Evolutionary conservation across 805 yeast genomes (phyloP), one percentile per base, ranked within the genome.

Genomic region (Candida insectorum): DNA sequence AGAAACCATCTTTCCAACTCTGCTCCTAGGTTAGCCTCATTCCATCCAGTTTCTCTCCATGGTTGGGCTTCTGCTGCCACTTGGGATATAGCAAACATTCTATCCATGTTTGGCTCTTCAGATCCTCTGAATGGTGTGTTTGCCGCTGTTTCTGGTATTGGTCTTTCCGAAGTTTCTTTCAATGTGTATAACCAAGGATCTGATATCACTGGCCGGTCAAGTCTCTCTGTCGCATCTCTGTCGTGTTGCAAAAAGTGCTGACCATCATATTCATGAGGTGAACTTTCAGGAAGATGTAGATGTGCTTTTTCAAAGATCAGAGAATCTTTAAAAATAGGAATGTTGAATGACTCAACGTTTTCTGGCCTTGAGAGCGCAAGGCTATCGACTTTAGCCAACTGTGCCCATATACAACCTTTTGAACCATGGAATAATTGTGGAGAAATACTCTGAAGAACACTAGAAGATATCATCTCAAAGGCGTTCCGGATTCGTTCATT

Each of bases 1-100:
- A 41, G 35, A 19, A 41, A 41, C 45, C 45, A 41, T 12, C 45
- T 18, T 18, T 41, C 45, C n/a, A 41, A 26, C 19, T 41, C 45
- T 6, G 45, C 45, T 1, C 39, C 45, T 14, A 41, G 24, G 24
- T 26, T 30, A 6, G 24, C 19, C 19, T 34, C 41, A 9, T 41
- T 26, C 35, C 34, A 39, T 5, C 26, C 26, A 11, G 30, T 31
- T 10, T 30, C 34, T 11, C 29, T 26, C n/a, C 27, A 24, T 10
- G 39, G 39, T 10, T 34, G 33, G 9, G 41, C 34, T 15, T 25
- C 33, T 10, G 34, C 35, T 13, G 34, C 33, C 10, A 30, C 33
- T 15, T 24, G 22, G 1, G 40, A 30, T 14, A 30, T 33, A 3
- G 34, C 37, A 19, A 26, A 31, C 16, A 36, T 9, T 8, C 38